Evolutionary conservation across 768 basidiomycete genomes (phyloP), one percentile per base, ranked within the genome.

Genomic region (Suillus spraguei): DNA sequence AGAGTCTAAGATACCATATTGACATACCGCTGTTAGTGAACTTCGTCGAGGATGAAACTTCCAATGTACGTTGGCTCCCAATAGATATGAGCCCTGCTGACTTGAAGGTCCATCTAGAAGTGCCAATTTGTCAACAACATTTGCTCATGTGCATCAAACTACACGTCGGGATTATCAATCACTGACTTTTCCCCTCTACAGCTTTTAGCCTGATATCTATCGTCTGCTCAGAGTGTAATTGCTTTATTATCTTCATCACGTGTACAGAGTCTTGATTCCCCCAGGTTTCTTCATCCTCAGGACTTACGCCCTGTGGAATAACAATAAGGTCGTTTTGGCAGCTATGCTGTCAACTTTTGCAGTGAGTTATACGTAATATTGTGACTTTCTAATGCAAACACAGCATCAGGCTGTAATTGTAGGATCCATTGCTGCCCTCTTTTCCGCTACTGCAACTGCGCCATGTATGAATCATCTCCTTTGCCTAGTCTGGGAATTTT

Each of bases 221-320:
- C 4, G 13, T 60, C 35, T 63, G 58, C 49, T 60, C 62, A 14
- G 62, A 63, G 41, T 24, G 62, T 63, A 22, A 39, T 35, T 60
- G 28, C 5, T 14, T 33, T 32, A 13, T 44, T 14, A 16, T 36
- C 22, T 42, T 36, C 8, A 44, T 36, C 20, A 2, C 28, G 20
- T 44, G 16, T 35, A n/a, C 9, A 14, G 8, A 16, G 41, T 47
- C 22, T 46, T 59, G 3, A 24, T 49, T 38, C 2, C 10, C 36
- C n/a, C 28, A 63, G 62, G 59, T 32, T 60, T 63, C 28, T 52
- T 63, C 47, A 60, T 63, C 24, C 46, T 60, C 28, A 59, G 62
- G 13, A 39, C 62, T 16, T 63, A 49, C 7, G 59, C 59, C 1
- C 24, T 63, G 39, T 63, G 62, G 62, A 22, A 46, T 20, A 35